phyloP scores from a whole-genome alignment of 305 asterid species.

The Fraxinus latifolia region DNA sequence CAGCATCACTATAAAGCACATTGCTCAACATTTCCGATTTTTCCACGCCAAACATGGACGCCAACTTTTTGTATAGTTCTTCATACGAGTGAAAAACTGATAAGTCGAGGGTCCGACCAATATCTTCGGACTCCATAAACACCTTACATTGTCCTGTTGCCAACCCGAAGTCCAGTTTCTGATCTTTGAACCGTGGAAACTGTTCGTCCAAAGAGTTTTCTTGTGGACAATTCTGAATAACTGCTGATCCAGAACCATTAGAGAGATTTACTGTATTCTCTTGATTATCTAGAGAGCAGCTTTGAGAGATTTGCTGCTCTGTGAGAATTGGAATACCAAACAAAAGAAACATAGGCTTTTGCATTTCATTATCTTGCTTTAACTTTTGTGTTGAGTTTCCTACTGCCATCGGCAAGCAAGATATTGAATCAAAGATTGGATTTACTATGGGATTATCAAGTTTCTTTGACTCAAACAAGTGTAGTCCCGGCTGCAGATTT shows the following conservation, averaged over 20 bases:
- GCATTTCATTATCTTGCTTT: constrained; percentile 27
- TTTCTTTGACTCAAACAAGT: constrained; percentile 46
- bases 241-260: constrained; percentile 53
- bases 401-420: constrained; percentile 41
- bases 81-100: constrained; percentile 48
- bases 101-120: constrained; percentile 63
- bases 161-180: constrained; percentile 30
- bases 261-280: constrained; percentile 36
- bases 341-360: constrained; percentile 45
- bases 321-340: constrained; percentile 79
- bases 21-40: constrained; percentile 49
- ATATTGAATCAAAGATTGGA: constrained; percentile 28
- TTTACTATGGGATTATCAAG: constrained; percentile 26
- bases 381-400: constrained; percentile 32
- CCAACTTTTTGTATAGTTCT: constrained; percentile 51
- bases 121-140: constrained; percentile 64
- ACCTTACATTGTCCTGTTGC: constrained; percentile 64
- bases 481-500: constrained; percentile 47
- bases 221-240: constrained; percentile 41
- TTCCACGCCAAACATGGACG: constrained; percentile 50
- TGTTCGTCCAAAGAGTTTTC: constrained; percentile 49
- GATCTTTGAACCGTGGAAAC: constrained; percentile 37
- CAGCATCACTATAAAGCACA: constrained; percentile 45
- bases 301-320: constrained; percentile 62
- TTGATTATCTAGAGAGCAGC: constrained; percentile 41